phyloP scores from a whole-genome alignment of 352 stramenopile genomes.

The Phytophthora fragariae region DNA sequence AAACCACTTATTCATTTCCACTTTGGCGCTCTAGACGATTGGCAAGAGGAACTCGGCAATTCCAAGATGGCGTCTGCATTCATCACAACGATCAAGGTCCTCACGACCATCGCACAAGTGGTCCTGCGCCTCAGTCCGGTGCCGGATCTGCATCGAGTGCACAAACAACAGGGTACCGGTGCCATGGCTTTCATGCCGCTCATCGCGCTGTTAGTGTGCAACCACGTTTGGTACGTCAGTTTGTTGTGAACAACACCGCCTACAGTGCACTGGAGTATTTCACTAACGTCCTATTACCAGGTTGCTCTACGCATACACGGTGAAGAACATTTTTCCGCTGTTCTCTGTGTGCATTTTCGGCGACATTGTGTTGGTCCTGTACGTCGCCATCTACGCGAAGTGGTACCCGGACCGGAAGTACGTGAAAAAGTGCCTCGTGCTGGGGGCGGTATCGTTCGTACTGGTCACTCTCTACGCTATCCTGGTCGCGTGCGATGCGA shows the following conservation, averaged over 20 bases:
- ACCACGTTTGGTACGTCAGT: conserved; percentile 41
- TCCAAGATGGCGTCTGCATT: conserved; percentile 29
- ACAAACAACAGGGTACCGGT: conserved; percentile 25
- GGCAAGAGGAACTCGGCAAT: background rate
- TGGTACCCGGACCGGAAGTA: conserved; percentile 31
- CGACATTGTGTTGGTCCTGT: conserved; percentile 26
- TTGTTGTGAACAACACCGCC: background rate
- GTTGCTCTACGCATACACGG: conserved; percentile 37
- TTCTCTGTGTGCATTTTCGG: conserved; percentile 40
- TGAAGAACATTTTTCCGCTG: conserved; percentile 39
- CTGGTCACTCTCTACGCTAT: conserved; percentile 32
- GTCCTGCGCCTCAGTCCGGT: conserved; percentile 30
- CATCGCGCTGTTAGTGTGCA: conserved; percentile 33
- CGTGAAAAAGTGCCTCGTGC: conserved; percentile 13
- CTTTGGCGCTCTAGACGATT: background rate
- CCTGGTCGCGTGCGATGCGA: conserved; percentile 23
- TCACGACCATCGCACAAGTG: conserved; percentile 37
- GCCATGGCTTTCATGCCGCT: conserved; percentile 38
- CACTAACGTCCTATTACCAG: conserved; percentile 10
- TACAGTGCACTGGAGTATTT: background rate
- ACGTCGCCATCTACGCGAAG: conserved; percentile 34
- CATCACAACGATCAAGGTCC: conserved; percentile 36
- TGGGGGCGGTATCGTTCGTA: conserved; percentile 10
- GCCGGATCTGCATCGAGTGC: conserved; percentile 32
- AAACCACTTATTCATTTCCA: conserved; percentile 3